Evolutionary conservation across 2,329 filamentous ascomycete species (phyloP), one percentile per base, ranked within the genome.

Genomic region (Rosellinia necatrix): DNA sequence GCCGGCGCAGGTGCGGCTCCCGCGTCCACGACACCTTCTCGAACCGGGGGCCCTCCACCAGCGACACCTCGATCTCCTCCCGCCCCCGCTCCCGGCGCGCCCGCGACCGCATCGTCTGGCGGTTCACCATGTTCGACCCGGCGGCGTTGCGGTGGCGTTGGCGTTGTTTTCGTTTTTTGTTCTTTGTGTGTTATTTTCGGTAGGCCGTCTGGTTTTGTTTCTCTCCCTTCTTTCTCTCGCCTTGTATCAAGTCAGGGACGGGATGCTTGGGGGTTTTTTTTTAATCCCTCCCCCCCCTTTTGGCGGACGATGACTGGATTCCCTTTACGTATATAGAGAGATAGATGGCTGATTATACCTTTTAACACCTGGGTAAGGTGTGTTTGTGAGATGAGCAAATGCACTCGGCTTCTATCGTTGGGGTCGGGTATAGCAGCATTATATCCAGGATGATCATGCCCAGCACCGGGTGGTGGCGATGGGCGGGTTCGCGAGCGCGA

Each of bases 1-100:
- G 76, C 66, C 76, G 80, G 49, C 82, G 75, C 50, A 86, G 71
- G 65, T 83, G 79, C 32, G 81, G 81, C 60, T 85, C 80, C 63
- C 72, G 76, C 59, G 75, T 79, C 83, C 83, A 86, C 51, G 71
- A 77, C 19, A 85, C 82, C 54, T 75, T 48, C 37, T 57, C 61
- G 15, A 64, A 56, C 21, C 49, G 52, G 22, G 65, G 57, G 43
- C 56, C 52, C 29, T 60, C 57, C 13, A 62, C 50, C 2, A 55
- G 63, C 7, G 59, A 62, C 46, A 67, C 61, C 24, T 46, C 62
- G 21, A 57, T 53, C 40, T 58, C 43, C 15, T 55, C 52, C 35
- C 35, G 35, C 51, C 51, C 38, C 21, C 17, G 35, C 51, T 53
- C 38, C 21, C 17, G 53, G 35, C 48, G 54, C 30, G 53, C 51